Base-by-base conservation (phyloP, 345 rosid genomes). In the Eucalyptus viminalis region DNA sequence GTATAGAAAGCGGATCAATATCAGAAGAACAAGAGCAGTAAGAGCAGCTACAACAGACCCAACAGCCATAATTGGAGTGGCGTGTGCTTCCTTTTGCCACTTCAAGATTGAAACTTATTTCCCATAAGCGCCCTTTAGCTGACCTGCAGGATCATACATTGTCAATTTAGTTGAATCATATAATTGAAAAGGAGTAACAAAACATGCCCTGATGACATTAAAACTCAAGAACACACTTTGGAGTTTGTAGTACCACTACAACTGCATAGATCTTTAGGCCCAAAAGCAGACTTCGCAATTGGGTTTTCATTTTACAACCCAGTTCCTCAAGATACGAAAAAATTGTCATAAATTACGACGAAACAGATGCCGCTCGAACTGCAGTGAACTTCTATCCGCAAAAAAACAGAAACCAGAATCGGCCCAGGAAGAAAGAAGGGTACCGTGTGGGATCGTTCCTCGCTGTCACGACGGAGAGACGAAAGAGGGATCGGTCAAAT, bases 1-100 rank as follows among this genome's bases (percentile, higher is more conserved):
- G 49, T 89, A 93, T 4, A 92, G 14, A 17, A 90, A 29, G 25
- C 94, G 94, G 45, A 91, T 60, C 87, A 91, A 40, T 31, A 93
- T 51, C 67, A 91, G 31, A 4, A 89, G 80, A 31, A 88, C 47
- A 43, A 22, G 19, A 43, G 89, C 44, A 34, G 89, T 14, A 31
- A 90, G n/a, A 43, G 86, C 31, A 90, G 89, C 88, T 56, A 90
- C 45, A 90, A 86, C 80, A 24, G 56, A 86, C 72, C 62, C 86
- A 5, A 93, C 89, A 88, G 86, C 91, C 92, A 91, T 89, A 87
- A 49, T 88, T 22, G 14, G 49, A 89, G 91, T 85, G 86, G n/a
- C 54, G 40, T 19, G 7, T 51, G 31, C 90, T 89, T 87, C 89
- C 90, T 92, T 45, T 72, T 43, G 49, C 88, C 80, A 80, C 80